phyloP scores from a whole-genome alignment of 1,284 basidiomycete genomes.

The Cronartium ribicola region DNA sequence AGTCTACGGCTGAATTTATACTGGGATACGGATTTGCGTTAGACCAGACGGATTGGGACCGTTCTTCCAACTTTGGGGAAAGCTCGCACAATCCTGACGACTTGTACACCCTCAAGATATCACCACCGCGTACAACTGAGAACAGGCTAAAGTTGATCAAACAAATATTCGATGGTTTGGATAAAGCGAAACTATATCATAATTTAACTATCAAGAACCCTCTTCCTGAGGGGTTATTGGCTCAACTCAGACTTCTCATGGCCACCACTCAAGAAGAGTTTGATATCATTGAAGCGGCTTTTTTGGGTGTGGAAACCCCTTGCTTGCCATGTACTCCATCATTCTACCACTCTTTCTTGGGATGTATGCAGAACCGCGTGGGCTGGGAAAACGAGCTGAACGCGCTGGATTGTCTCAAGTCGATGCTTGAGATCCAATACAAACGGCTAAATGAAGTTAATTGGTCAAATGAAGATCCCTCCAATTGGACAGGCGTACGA shows the following conservation, averaged over 20 bases:
- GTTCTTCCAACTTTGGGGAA: not conserved
- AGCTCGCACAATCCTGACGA: slow-evolving; percentile 26
- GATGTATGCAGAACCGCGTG: not conserved
- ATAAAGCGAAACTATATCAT: slow-evolving; percentile 1
- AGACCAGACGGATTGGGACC: slow-evolving; percentile 25
- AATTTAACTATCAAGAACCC: not conserved
- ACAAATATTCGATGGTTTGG: slow-evolving; percentile 11
- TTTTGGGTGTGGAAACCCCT: not conserved
- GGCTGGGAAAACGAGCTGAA: slow-evolving; percentile 34
- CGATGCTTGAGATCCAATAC: slow-evolving; percentile 10
- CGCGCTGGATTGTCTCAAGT: slow-evolving; percentile 17
- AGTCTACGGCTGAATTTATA: slow-evolving; percentile 36
- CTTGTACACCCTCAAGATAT: slow-evolving; percentile 29
- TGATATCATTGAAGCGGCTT: not conserved
- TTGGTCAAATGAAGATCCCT: not conserved
- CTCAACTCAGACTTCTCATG: slow-evolving; percentile 22
- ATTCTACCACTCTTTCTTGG: not conserved
- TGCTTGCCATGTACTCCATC: not conserved
- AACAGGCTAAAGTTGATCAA: not conserved
- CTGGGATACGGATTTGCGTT: slow-evolving; percentile 38
- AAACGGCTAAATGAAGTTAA: not conserved
- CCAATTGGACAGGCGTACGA: slow-evolving; percentile 14
- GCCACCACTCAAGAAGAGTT: slow-evolving; percentile 13
- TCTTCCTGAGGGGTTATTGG: slow-evolving; percentile 4
- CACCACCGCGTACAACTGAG: not conserved